Percentiles rank a stretch among this genome's conserved stretches.
Conservation (phyloP, 768 basidiomycete genomes). For the Lentinula edodes region DNA sequence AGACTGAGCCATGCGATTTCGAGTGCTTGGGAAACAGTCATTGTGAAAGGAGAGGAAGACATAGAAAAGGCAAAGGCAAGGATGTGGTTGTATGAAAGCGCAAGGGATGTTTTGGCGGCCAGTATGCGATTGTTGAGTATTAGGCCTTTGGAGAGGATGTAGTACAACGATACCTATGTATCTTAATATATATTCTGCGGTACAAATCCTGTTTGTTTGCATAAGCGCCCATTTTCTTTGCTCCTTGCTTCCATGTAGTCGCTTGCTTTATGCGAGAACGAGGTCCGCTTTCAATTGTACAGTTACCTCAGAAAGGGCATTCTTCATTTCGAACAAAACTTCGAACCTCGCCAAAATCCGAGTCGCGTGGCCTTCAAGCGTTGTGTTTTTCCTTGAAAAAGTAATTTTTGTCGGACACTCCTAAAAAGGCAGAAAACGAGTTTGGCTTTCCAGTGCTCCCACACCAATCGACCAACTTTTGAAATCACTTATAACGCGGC, state of each 20-base stretch:
- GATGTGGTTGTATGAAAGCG: constrained; percentile 84
- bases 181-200: neutral
- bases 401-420: neutral
- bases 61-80: constrained; percentile 73
- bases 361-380: neutral
- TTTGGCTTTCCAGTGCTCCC: neutral
- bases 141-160: constrained; percentile 92
- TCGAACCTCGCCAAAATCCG: neutral
- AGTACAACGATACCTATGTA: constrained; percentile 8
- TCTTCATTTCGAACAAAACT: too few relatives aligned
- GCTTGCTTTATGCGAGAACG: neutral
- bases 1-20: constrained; percentile 83
- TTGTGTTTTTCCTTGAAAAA: constrained; percentile 2
- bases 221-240: neutral
- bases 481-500: neutral
- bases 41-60: constrained; percentile 81
- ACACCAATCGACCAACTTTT: neutral
- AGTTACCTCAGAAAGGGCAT: neutral
- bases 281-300: neutral
- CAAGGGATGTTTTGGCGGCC: constrained; percentile 83
- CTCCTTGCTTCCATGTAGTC: neutral
- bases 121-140: constrained; percentile 87
- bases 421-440: constrained; percentile 1
- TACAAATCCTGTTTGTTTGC: neutral
- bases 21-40: constrained; percentile 86